Evolutionary conservation across 352 stramenopile genomes (phyloP).

Genomic region (Globisporangium ultimum): DNA sequence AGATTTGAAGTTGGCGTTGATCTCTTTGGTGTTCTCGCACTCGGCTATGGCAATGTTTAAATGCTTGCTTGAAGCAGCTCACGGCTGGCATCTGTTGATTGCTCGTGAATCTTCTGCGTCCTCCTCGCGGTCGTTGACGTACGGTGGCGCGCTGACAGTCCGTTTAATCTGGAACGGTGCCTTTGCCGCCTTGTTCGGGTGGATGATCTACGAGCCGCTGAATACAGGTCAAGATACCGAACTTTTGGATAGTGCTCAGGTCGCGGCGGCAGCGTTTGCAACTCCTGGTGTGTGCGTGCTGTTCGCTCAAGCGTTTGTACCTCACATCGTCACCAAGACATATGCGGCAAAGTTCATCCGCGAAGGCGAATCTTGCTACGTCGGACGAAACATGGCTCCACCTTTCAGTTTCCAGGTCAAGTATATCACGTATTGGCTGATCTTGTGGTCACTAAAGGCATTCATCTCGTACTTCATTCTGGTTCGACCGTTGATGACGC

Average conservation of each 20-base stretch:
- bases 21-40: slow-evolving; percentile 47
- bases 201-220: slow-evolving; percentile 60
- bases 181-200: slow-evolving; percentile 52
- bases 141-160: slow-evolving; percentile 50
- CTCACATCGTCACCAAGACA: slow-evolving; percentile 41
- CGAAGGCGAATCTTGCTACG: slow-evolving; percentile 62
- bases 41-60: slow-evolving; percentile 52
- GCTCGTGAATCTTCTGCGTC: slow-evolving; percentile 32
- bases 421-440: slow-evolving; percentile 67
- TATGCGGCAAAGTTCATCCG: slow-evolving; percentile 69
- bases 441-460: slow-evolving; percentile 57
- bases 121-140: slow-evolving; percentile 59
- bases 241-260: slow-evolving; percentile 36
- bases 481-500: slow-evolving; percentile 57
- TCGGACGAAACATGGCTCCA: slow-evolving; percentile 65
- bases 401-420: slow-evolving; percentile 51
- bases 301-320: slow-evolving; percentile 38
- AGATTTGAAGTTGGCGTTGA: slow-evolving; percentile 61
- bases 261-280: slow-evolving; percentile 34
- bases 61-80: slow-evolving; percentile 51
- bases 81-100: slow-evolving; percentile 57
- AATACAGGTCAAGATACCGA: slow-evolving; percentile 29
- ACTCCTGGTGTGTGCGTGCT: slow-evolving; percentile 40
- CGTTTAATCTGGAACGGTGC: slow-evolving; percentile 63
- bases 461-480: slow-evolving; percentile 72